These are phyloP conservation scores for Schoenoplectus triqueter DNA, from an alignment of 202 grass and related monocot genomes.

Conservation along the genomic window DNA sequence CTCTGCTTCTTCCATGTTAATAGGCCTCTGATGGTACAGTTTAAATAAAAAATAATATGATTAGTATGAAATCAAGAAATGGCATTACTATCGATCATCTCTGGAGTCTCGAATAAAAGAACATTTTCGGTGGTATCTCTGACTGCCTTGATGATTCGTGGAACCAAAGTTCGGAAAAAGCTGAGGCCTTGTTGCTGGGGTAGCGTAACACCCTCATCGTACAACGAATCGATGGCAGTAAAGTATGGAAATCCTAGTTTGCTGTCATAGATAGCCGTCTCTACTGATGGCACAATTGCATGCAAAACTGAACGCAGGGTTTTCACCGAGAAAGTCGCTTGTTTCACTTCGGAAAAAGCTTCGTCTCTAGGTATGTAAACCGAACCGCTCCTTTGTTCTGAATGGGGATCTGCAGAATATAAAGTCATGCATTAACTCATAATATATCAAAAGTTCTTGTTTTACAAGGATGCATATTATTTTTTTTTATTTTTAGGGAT, in stretches of 20 bases:
- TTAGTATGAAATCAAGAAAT: neutral
- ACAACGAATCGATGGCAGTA: constrained; percentile 78
- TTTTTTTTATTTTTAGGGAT: too few species aligned
- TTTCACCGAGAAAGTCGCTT: constrained; percentile 52
- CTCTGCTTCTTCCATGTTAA: too few species aligned
- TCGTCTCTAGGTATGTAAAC: constrained; percentile 76
- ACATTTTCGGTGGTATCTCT: constrained; percentile 56
- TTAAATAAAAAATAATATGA: too few species aligned
- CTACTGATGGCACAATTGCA: constrained; percentile 52
- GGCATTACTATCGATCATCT: constrained; percentile 62
- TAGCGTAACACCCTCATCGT: constrained; percentile 58
- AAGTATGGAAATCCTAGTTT: constrained; percentile 68
- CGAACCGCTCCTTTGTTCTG: constrained; percentile 44
- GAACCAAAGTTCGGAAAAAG: constrained; percentile 47
- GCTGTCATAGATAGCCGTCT: constrained; percentile 39
- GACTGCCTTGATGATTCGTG: constrained; percentile 58
- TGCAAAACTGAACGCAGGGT: constrained; percentile 59
- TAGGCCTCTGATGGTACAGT: too few species aligned
- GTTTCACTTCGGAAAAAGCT: constrained; percentile 81
- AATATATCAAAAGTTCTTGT: neutral
- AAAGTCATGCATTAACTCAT: neutral
- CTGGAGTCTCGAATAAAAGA: constrained; percentile 76
- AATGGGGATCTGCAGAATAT: constrained; percentile 41
- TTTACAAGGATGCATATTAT: too few species aligned
- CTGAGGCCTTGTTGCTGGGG: constrained; percentile 32